Percentiles rank a stretch among this genome's conserved stretches.
Conservation (phyloP, 805 yeast species). For the Kodamaea neixiangensis region DNA sequence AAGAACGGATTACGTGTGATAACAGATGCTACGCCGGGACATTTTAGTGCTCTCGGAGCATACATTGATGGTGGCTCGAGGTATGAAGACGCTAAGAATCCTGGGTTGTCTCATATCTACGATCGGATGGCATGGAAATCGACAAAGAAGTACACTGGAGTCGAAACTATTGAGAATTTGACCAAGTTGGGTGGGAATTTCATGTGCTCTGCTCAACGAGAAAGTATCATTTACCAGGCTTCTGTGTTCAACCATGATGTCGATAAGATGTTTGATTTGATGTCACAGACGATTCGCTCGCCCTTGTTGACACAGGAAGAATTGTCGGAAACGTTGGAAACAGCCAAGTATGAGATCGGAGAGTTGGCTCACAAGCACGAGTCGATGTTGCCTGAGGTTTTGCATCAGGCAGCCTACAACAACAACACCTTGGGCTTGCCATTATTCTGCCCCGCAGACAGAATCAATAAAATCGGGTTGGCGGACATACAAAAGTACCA, state of each 20-base stretch:
- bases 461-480: conserved; percentile 56
- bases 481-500: conserved; percentile 62
- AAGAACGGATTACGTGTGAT: conserved; percentile 80
- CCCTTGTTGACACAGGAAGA: conserved; percentile 74
- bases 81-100: conserved; percentile 57
- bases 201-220: conserved; percentile 91
- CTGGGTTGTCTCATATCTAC: conserved; percentile 80
- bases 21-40: conserved; percentile 84
- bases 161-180: conserved; percentile 71
- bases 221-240: conserved; percentile 90
- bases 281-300: conserved; percentile 73
- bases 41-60: conserved; percentile 87
- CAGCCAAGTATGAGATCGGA: conserved; percentile 78
- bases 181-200: conserved; percentile 90
- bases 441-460: conserved; percentile 73
- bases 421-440: conserved; percentile 83
- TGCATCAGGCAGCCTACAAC: conserved; percentile 79
- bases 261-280: conserved; percentile 71
- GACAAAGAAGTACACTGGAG: conserved; percentile 57
- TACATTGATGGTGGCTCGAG: conserved; percentile 91
- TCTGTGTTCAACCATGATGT: conserved; percentile 88
- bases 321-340: conserved; percentile 66
- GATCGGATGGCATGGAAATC: conserved; percentile 87
- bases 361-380: conserved; percentile 87
- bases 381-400: conserved; percentile 81